Conservation (phyloP, 768 basidiomycete genomes). For the Chalciporus pseudorubinellus region DNA sequence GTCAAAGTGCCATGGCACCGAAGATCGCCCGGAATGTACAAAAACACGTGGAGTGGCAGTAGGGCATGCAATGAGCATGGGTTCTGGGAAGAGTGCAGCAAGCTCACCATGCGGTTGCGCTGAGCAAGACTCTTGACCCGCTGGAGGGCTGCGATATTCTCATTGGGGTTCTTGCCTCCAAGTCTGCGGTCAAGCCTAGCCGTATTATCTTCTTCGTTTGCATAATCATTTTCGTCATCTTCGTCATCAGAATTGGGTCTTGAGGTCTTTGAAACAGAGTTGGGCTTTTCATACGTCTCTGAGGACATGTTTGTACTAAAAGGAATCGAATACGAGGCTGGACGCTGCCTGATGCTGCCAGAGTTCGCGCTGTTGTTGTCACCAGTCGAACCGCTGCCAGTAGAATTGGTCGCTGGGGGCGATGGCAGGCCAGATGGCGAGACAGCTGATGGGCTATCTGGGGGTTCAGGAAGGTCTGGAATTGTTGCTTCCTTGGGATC, state of each 20-base stretch:
- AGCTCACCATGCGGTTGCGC: constrained; percentile 68
- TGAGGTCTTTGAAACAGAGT: constrained; percentile 24
- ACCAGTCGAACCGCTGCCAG: constrained; percentile 74
- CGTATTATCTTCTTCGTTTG: constrained; percentile 63
- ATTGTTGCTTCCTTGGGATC: constrained; percentile 40
- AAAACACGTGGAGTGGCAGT: constrained; percentile 31
- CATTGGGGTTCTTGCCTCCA: constrained; percentile 40
- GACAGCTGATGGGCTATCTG: constrained; percentile 53
- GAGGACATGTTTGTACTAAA: constrained; percentile 38
- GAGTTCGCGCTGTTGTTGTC: constrained; percentile 47
- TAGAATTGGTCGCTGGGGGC: constrained; percentile 83
- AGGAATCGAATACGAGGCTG: constrained; percentile 27
- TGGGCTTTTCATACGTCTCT: constrained; percentile 38
- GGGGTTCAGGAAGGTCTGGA: constrained; percentile 70
- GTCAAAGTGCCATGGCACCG: not conserved
- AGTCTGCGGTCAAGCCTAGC: constrained; percentile 46
- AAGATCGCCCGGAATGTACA: constrained; percentile 21
- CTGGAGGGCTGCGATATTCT: constrained; percentile 59
- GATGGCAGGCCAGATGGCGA: constrained; percentile 72
- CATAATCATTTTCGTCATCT: constrained; percentile 47
- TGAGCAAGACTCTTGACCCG: constrained; percentile 69
- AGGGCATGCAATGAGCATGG: constrained; percentile 26
- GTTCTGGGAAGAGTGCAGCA: constrained; percentile 17
- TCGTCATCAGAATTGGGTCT: constrained; percentile 42
- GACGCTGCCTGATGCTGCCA: constrained; percentile 39